A percentile compares a stretch with the other conserved stretches of the same genome.
phyloP scores from a whole-genome alignment of 2,329 filamentous ascomycete species.

The Elsinoe australis region DNA sequence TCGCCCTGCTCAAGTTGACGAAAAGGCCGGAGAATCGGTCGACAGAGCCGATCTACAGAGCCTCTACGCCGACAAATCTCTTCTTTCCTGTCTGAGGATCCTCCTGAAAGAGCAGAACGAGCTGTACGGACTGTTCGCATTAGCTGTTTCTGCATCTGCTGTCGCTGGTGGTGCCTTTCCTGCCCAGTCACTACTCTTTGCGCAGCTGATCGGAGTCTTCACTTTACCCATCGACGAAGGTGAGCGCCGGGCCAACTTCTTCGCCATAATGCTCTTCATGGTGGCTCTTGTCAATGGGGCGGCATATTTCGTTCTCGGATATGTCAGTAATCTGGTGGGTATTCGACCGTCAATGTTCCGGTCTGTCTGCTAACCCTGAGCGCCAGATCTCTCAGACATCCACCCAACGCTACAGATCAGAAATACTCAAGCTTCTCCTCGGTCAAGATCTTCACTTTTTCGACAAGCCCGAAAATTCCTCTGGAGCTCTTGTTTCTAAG shows the following conservation, averaged over 20 bases:
- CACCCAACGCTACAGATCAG: not conserved
- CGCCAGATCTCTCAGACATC: not conserved
- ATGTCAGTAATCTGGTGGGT: constrained; percentile 26
- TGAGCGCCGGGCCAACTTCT: constrained; percentile 44
- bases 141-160: not conserved
- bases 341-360: too few relatives aligned
- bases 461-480: not conserved
- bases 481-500: not conserved
- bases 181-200: constrained; percentile 34
- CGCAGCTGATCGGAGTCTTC: constrained; percentile 33
- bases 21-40: too few relatives aligned
- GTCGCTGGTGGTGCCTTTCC: constrained; percentile 26
- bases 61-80: not conserved
- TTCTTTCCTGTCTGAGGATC: not conserved
- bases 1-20: too few relatives aligned
- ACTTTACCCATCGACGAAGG: constrained; percentile 23
- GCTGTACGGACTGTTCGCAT: not conserved
- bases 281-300: constrained; percentile 48
- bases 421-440: not conserved
- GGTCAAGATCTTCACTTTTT: not conserved
- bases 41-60: not conserved
- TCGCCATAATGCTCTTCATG: constrained; percentile 58
- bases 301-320: constrained; percentile 46
- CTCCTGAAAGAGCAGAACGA: not conserved
- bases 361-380: too few relatives aligned